Evolutionary conservation across 176 grass and related monocot genomes (phyloP).

Genomic region (Bonia amplexicaulis): DNA sequence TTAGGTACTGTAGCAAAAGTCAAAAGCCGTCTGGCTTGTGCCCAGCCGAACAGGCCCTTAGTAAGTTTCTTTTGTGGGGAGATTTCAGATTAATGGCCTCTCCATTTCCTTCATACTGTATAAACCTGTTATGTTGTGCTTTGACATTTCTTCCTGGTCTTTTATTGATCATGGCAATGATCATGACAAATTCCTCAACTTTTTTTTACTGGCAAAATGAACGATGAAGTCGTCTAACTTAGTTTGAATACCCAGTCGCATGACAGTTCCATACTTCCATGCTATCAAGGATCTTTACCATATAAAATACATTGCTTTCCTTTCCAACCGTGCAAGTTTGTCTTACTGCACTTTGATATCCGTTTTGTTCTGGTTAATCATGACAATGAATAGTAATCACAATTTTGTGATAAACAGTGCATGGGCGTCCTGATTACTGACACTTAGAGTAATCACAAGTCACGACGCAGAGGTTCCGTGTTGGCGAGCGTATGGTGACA

Average conservation of each 20-base stretch:
- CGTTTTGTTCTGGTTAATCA: not conserved
- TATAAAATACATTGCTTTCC: not conserved
- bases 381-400: constrained; percentile 6
- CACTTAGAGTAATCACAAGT: not conserved
- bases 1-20: too few relatives aligned
- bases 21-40: too few relatives aligned
- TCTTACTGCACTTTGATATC: constrained; percentile 13
- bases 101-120: not conserved
- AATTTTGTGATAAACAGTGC: constrained; percentile 20
- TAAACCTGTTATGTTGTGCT: not conserved
- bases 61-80: not conserved
- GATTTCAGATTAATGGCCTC: not conserved
- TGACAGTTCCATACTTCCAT: not conserved
- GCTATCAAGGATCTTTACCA: not conserved
- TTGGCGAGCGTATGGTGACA: constrained; percentile 10
- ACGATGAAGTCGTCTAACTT: not conserved
- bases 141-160: not conserved
- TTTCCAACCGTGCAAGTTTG: not conserved
- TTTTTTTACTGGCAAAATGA: not conserved
- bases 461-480: not conserved
- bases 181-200: not conserved
- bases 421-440: not conserved
- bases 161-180: not conserved
- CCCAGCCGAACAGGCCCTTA: too few relatives aligned
- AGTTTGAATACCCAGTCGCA: not conserved